Evolutionary conservation across 2,329 filamentous ascomycete genomes (phyloP).

Genomic region (Thelonectria olida): DNA sequence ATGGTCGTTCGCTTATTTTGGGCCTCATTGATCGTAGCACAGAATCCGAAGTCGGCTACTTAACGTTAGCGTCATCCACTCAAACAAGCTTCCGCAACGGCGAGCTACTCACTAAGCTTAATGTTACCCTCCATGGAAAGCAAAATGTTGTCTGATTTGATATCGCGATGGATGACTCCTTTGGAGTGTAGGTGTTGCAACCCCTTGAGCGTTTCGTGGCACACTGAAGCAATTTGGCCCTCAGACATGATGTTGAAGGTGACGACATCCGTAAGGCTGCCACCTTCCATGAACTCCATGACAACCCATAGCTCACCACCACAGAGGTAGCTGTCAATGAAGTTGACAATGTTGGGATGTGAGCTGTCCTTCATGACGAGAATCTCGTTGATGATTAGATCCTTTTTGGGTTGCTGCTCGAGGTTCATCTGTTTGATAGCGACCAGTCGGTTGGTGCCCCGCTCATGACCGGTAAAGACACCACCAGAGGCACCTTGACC

Average conservation of each 20-base stretch:
- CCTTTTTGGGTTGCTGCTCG: conserved; percentile 98
- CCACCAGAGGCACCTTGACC: conserved; percentile 97
- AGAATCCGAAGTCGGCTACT: conserved; percentile 96
- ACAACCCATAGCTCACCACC: conserved; percentile 96
- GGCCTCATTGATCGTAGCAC: conserved; percentile 95
- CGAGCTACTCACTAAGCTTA: conserved; percentile 81
- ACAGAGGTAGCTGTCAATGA: conserved; percentile 95
- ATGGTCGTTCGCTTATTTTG: conserved; percentile 98
- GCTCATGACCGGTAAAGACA: conserved; percentile 91
- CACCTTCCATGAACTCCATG: conserved; percentile 99
- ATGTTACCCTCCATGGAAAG: conserved; percentile 94
- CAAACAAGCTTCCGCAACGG: background rate
- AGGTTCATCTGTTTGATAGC: conserved; percentile 99
- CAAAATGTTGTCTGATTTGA: conserved; percentile 98
- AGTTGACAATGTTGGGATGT: conserved; percentile 98
- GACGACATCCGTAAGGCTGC: conserved; percentile 96
- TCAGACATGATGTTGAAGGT: conserved; percentile 99
- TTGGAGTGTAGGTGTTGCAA: conserved; percentile 97
- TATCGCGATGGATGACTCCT: conserved; percentile 97
- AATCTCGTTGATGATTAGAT: conserved; percentile 99
- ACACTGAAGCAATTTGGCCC: conserved; percentile 95
- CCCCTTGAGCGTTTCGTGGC: conserved; percentile 89
- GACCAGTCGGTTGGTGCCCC: conserved; percentile 84
- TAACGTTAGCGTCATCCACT: conserved; percentile 43
- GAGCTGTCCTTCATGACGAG: conserved; percentile 99